Evolutionary conservation across 352 stramenopile genomes (phyloP).

Genomic region (Halophytophthora batemanensis): DNA sequence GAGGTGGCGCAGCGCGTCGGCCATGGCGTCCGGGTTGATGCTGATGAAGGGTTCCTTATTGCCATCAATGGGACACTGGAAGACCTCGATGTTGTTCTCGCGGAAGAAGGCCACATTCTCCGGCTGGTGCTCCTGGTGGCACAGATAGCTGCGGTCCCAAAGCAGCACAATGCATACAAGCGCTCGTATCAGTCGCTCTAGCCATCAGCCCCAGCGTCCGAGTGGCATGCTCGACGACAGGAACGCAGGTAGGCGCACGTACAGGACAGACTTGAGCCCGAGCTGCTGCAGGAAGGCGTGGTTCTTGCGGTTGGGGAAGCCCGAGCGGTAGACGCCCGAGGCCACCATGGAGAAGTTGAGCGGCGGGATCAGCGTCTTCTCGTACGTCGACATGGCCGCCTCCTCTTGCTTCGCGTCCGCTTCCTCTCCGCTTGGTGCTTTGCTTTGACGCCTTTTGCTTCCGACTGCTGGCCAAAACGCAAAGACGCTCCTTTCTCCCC

Average conservation of each 20-base stretch:
- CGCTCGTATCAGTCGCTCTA: neutral
- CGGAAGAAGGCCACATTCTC: slow-evolving; percentile 84
- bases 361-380: slow-evolving; percentile 86
- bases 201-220: neutral
- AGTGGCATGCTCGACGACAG: neutral
- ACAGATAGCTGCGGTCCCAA: slow-evolving; percentile 55
- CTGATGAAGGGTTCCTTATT: slow-evolving; percentile 91
- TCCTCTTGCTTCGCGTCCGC: neutral
- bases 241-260: slow-evolving; percentile 19
- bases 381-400: slow-evolving; percentile 69
- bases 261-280: slow-evolving; percentile 84
- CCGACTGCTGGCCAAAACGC: too few relatives aligned
- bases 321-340: slow-evolving; percentile 84
- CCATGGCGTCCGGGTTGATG: slow-evolving; percentile 83
- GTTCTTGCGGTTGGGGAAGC: slow-evolving; percentile 88
- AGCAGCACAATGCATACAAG: slow-evolving; percentile 3
- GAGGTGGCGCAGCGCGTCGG: slow-evolving; percentile 68
- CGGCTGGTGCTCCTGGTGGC: slow-evolving; percentile 78
- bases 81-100: slow-evolving; percentile 76
- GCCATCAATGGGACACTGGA: slow-evolving; percentile 84
- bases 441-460: too few relatives aligned
- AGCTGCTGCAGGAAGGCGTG: slow-evolving; percentile 85
- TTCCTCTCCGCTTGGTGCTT: too few relatives aligned
- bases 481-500: too few relatives aligned
- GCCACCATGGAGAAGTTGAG: slow-evolving; percentile 91